Evolutionary conservation across 306 rosid species (phyloP).

Genomic region (Trifolium repens): DNA sequence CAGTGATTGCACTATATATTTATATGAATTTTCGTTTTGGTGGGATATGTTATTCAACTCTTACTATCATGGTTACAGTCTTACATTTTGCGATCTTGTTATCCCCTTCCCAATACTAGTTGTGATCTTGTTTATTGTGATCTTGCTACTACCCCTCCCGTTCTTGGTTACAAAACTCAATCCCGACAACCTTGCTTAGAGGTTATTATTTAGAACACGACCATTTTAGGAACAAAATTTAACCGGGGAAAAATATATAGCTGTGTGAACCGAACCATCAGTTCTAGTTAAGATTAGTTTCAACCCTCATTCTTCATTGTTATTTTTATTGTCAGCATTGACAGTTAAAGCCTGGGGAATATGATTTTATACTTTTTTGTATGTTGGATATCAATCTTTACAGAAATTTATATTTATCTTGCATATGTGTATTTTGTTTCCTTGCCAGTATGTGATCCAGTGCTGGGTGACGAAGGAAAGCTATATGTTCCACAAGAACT

Average conservation of each 20-base stretch:
- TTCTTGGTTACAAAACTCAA: too few relatives aligned
- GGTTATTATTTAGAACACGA: not conserved
- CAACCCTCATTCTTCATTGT: conserved; percentile 23
- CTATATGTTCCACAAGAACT: conserved; percentile 85
- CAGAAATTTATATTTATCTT: not conserved
- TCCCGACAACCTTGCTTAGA: too few relatives aligned
- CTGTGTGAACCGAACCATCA: not conserved
- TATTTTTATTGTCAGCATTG: conserved; percentile 20
- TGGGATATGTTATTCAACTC: not conserved
- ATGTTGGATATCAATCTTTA: conserved; percentile 16
- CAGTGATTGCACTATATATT: not conserved
- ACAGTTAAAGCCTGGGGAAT: conserved; percentile 20
- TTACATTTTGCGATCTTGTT: not conserved
- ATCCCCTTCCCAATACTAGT: not conserved
- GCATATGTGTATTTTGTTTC: conserved; percentile 37
- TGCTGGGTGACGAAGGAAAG: conserved; percentile 98
- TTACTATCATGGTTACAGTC: not conserved
- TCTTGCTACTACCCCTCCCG: too few relatives aligned
- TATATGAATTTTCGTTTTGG: not conserved
- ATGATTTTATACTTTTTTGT: conserved; percentile 9
- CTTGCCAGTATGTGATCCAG: conserved; percentile 93
- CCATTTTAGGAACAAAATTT: conserved; percentile 30
- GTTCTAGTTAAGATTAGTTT: conserved; percentile 11
- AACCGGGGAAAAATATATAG: conserved; percentile 9
- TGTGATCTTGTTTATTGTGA: not conserved